Conservation (phyloP, 371 early-diverging fungal genomes). For the Actinomortierella ambigua region DNA sequence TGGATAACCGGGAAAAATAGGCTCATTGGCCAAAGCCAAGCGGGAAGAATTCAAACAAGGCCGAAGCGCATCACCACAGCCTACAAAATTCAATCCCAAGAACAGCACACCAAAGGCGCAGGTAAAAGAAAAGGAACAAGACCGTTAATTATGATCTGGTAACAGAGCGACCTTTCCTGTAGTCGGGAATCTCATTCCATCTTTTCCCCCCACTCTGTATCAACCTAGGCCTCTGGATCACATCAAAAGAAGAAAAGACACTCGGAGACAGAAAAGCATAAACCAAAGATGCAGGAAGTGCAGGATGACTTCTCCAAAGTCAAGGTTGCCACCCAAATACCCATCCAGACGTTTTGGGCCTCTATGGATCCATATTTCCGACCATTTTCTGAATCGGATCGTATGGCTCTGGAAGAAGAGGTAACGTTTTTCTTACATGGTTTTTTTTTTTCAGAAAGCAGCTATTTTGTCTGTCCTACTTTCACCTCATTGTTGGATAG, state of each 20-base stretch:
- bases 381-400: slow-evolving; percentile 78
- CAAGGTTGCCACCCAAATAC: slow-evolving; percentile 80
- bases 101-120: slow-evolving; percentile 31
- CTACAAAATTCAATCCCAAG: slow-evolving; percentile 22
- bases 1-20: too few relatives aligned
- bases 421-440: slow-evolving; percentile 10
- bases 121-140: slow-evolving; percentile 15
- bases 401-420: slow-evolving; percentile 65
- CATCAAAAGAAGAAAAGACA: slow-evolving; percentile 45
- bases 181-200: too few relatives aligned
- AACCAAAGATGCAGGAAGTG: slow-evolving; percentile 42
- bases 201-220: too few relatives aligned
- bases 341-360: slow-evolving; percentile 79
- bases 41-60: slow-evolving; percentile 3
- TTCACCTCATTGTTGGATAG: too few relatives aligned
- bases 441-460: neutral
- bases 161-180: too few relatives aligned
- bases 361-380: slow-evolving; percentile 87
- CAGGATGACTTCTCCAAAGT: slow-evolving; percentile 70
- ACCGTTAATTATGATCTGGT: too few relatives aligned
- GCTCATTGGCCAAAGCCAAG: slow-evolving; percentile 11
- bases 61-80: slow-evolving; percentile 41
- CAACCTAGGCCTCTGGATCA: slow-evolving; percentile 11
- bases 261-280: slow-evolving; percentile 39
- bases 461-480: neutral